A percentile compares a stretch with the other conserved stretches of the same genome.
phyloP scores from a whole-genome alignment of 148 eudicot species.

The Vaccinium darrowii region DNA sequence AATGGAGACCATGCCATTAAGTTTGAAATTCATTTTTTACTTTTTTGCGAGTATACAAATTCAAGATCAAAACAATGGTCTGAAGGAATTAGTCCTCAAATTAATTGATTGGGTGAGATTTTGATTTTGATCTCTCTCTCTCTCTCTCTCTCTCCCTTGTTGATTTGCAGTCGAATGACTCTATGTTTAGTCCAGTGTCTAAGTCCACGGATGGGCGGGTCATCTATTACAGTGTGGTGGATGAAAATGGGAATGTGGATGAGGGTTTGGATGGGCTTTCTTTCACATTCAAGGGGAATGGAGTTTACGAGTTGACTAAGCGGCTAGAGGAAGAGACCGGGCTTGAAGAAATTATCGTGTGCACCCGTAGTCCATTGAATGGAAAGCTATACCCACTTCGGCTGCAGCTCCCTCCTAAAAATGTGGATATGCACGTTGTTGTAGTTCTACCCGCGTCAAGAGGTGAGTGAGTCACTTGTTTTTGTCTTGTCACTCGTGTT shows the following conservation, averaged over 20 bases:
- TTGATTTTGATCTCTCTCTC: not conserved
- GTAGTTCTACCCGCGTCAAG: slow-evolving; percentile 45
- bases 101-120: not conserved
- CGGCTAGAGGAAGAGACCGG: slow-evolving; percentile 56
- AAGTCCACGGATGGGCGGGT: slow-evolving; percentile 52
- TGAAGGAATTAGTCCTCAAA: not conserved
- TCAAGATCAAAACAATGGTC: not conserved
- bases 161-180: slow-evolving; percentile 61
- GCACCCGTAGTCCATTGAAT: slow-evolving; percentile 57
- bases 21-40: not conserved
- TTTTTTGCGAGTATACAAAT: not conserved
- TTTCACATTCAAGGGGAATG: slow-evolving; percentile 53
- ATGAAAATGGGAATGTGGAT: slow-evolving; percentile 36
- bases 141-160: not conserved
- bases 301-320: slow-evolving; percentile 51
- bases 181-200: slow-evolving; percentile 41
- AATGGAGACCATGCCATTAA: not conserved
- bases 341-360: slow-evolving; percentile 44
- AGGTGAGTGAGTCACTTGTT: slow-evolving; percentile 23
- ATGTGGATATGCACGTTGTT: slow-evolving; percentile 55
- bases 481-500: not conserved
- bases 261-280: slow-evolving; percentile 36
- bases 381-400: slow-evolving; percentile 61
- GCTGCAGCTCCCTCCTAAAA: slow-evolving; percentile 73
- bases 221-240: slow-evolving; percentile 54